Evolutionary conservation across 129 eudicot genomes (phyloP).

Genomic region (Tagetes erecta): DNA sequence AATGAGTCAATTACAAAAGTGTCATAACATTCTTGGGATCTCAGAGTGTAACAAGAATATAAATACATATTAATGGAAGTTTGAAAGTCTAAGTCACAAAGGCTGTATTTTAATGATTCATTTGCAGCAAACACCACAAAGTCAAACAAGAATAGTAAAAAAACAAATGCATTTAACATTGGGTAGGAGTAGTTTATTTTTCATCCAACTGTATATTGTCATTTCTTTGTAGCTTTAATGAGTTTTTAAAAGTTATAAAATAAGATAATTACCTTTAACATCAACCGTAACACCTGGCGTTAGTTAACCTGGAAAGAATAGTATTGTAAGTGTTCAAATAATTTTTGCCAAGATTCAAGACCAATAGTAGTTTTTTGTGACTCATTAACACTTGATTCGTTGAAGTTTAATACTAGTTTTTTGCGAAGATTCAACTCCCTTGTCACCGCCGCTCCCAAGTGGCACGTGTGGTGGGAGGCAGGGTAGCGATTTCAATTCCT

Average conservation of each 20-base stretch:
- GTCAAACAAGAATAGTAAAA: slow-evolving; percentile 32
- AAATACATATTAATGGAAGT: slow-evolving; percentile 6
- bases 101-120: slow-evolving; percentile 19
- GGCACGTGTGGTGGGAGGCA: too few relatives aligned
- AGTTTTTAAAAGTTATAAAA: background rate
- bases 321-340: slow-evolving; percentile 5
- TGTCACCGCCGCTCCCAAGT: too few relatives aligned
- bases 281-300: slow-evolving; percentile 51
- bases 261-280: background rate
- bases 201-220: background rate
- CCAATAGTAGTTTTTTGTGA: background rate
- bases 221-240: background rate
- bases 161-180: background rate
- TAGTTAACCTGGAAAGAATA: slow-evolving; percentile 52
- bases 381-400: slow-evolving; percentile 37
- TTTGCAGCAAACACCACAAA: slow-evolving; percentile 20
- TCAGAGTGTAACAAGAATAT: slow-evolving; percentile 7
- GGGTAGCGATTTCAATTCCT: too few relatives aligned
- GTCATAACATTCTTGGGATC: slow-evolving; percentile 24
- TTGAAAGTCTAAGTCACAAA: background rate
- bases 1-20: slow-evolving; percentile 19
- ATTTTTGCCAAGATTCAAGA: slow-evolving; percentile 14
- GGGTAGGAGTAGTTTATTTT: background rate
- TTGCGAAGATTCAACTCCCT: too few relatives aligned
- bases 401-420: too few relatives aligned